Conservation (phyloP, 139 green algal genomes). For the Coelastrella sp. region DNA sequence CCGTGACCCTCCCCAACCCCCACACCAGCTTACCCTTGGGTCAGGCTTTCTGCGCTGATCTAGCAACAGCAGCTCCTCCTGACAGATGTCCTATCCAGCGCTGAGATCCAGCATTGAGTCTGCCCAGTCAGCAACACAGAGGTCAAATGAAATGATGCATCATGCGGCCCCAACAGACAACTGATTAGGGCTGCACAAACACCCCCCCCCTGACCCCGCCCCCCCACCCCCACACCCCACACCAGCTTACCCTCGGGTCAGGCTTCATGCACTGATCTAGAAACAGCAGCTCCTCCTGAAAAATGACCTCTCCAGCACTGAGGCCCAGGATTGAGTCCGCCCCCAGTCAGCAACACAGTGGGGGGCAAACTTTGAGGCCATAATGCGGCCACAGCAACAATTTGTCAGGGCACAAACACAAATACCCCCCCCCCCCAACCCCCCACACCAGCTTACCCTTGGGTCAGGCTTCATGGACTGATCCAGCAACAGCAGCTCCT, state of each 20-base stretch:
- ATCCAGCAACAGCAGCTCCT: not conserved
- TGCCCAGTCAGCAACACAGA: not conserved
- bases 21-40: not conserved
- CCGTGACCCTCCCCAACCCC: no score
- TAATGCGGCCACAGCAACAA: no score
- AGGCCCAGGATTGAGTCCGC: not conserved
- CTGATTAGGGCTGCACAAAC: no score
- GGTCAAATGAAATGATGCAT: no score
- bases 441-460: not conserved
- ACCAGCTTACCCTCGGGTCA: not conserved
- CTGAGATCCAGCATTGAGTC: not conserved
- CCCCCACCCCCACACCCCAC: no score
- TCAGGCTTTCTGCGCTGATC: not conserved
- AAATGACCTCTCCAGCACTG: not conserved
- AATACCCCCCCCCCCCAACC: no score
- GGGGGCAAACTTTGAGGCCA: no score
- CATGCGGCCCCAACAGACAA: no score
- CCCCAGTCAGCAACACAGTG: not conserved
- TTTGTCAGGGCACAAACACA: no score
- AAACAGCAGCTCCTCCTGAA: not conserved
- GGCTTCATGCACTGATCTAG: not conserved
- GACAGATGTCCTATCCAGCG: not conserved
- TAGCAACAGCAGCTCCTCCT: not conserved
- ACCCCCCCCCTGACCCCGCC: no score
- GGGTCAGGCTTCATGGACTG: not conserved